Base-by-base conservation (phyloP, 1,284 basidiomycete species). In the Rhodotorula glutinis region DNA sequence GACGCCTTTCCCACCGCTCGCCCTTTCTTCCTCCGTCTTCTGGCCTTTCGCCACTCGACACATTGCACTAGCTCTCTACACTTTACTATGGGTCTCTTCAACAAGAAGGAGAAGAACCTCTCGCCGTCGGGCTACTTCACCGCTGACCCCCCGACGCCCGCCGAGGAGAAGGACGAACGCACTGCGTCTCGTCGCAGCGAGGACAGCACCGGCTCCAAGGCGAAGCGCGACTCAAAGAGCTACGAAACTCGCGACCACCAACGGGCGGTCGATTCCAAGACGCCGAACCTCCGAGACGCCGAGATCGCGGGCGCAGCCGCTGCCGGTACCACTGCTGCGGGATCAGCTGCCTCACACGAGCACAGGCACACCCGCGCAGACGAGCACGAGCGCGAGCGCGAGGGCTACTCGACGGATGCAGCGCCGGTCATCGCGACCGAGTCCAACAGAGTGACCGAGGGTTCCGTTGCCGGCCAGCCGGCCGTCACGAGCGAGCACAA, bases 51-150 rank as follows among this genome's bases (percentile, higher is more conserved):
- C 14, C 43, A 44, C n/a, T 44, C 43, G 5, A 16, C 43, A 16
- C 17, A 38, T 16, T 21, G 8, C 14, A 44, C 43, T 4, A 44
- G 43, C 43, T 38, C 33, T 38, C 4, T 5, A 44, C 43, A 16
- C 14, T 4, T 16, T 10, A n/a, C 14, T 11, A 63, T 63, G 62
- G 62, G 62, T 25, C 52, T 63, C 33, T 63, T 63, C 62, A 33
- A 27, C 46, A 49, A 59, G 52, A 63, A 58, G 56, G 21, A 40
- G 27, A 53, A 63, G 44, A 33, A 44, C 30, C 57, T 41, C 23
- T 63, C 62, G 51, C 62, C 62, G 25, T 63, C 62, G 23, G 62
- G 62, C 33, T 54, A 44, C 62, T 63, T 63, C 52, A 43, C 33
- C n/a, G 62, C 43, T 44, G 62, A 63, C 8, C 13, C 4, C 40